These are phyloP conservation scores for Talaromyces sp. DNA, from an alignment of 2,329 filamentous ascomycete species.

Conservation along the genomic window DNA sequence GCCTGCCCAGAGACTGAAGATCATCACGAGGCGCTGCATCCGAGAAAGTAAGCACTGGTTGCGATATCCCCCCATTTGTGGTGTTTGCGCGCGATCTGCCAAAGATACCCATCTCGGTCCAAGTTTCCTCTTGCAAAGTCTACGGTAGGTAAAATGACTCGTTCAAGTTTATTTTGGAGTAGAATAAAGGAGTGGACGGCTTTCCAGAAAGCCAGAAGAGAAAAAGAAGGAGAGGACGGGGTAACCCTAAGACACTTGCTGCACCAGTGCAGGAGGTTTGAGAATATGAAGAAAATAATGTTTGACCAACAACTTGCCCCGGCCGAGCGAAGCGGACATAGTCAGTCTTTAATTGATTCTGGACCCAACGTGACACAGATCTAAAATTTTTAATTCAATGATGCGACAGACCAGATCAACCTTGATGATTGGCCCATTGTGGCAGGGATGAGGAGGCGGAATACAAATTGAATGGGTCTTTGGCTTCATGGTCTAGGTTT, in stretches of 20 bases:
- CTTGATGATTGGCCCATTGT: background rate
- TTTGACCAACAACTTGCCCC: constrained; percentile 17
- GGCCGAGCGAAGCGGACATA: constrained; percentile 19
- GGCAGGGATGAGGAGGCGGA: constrained; percentile 3
- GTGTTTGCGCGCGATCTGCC: constrained; percentile 29
- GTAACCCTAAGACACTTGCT: background rate
- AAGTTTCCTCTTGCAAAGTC: background rate
- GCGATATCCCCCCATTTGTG: constrained; percentile 30
- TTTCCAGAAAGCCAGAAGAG: constrained; percentile 38
- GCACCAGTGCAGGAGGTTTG: constrained; percentile 15
- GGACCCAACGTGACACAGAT: constrained; percentile 9
- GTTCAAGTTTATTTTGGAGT: background rate
- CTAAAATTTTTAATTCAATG: background rate
- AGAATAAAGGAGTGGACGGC: constrained; percentile 33
- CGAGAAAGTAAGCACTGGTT: constrained; percentile 32
- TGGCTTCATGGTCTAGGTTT: background rate
- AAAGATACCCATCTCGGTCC: constrained; percentile 21
- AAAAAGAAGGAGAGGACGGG: background rate
- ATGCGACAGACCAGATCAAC: background rate
- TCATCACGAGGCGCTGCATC: constrained; percentile 34
- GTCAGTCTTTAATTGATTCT: constrained; percentile 17
- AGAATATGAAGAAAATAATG: constrained; percentile 16
- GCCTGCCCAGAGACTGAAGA: constrained; percentile 22
- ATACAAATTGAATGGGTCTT: background rate
- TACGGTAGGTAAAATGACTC: background rate